Evolutionary conservation across 2,329 filamentous ascomycete genomes (phyloP).

Genomic region (Botrytis deweyae): DNA sequence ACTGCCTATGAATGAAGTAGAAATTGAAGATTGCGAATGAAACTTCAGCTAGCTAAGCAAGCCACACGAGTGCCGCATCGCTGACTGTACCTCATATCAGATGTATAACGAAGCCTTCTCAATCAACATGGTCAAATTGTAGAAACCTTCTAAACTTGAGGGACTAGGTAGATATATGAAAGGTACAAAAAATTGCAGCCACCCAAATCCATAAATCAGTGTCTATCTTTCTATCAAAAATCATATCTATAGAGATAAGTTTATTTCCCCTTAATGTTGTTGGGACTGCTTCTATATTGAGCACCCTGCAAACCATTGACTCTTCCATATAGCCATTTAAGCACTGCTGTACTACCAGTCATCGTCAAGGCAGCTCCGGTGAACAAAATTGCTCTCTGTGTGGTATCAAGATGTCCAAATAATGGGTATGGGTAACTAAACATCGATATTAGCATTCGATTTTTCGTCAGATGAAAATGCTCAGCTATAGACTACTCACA

Average conservation of each 20-base stretch:
- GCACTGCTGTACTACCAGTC: constrained; percentile 63
- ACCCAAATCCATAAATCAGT: not conserved
- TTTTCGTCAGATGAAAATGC: not conserved
- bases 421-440: constrained; percentile 82
- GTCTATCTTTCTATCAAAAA: not conserved
- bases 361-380: constrained; percentile 67
- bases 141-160: not conserved
- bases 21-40: too few species aligned
- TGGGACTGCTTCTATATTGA: constrained; percentile 35
- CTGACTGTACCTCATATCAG: not conserved
- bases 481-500: constrained; percentile 45
- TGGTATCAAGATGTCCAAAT: constrained; percentile 65
- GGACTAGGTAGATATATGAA: not conserved
- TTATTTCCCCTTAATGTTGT: constrained; percentile 19
- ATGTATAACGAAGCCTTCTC: too few species aligned
- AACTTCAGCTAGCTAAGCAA: too few species aligned
- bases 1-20: too few species aligned
- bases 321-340: constrained; percentile 69
- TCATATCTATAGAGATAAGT: not conserved
- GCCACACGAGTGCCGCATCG: not conserved
- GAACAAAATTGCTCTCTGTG: constrained; percentile 69
- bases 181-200: not conserved
- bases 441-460: constrained; percentile 17
- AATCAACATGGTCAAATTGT: not conserved
- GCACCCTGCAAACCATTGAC: constrained; percentile 58